Evolutionary conservation across 208 protist species (phyloP), one percentile per base, ranked within the genome.

Genomic region (Trypanosomatidae sp.): DNA sequence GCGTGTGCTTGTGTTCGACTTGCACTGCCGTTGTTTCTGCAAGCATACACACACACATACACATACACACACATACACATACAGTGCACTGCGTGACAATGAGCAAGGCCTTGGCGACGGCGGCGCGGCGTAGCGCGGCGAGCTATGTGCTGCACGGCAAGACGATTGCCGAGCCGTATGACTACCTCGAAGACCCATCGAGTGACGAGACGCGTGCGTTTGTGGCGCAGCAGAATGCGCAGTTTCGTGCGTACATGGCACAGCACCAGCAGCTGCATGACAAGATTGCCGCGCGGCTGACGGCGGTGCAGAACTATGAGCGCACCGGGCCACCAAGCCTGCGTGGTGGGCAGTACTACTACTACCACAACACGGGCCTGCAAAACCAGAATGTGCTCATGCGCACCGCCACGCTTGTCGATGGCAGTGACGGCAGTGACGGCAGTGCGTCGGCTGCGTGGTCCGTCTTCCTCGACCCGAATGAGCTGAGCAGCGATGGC

Each of bases 401-500:
- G 66, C 51, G 70, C 22, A 37, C 57, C 4, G 59, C 52, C 26
- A 56, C 51, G 6, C 57, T 88, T 13, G 24, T 39, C 2, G 53
- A 56, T 25, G 33, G 30, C 7, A 45, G 26, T 11, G 37, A n/a
- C n/a, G n/a, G n/a, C n/a, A n/a, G n/a, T n/a, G 30, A 35, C n/a
- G 30, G 11, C 30, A 35, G n/a, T 15, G 30, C n/a, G 11, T 35
- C 11, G n/a, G 30, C 30, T 15, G 47, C 3, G 45, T 60, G 37
- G 52, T n/a, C n/a, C n/a, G 70, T 93, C 19, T 96, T 94, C 35
- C 68, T 96, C 8, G 87, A 96, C 69, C 82, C 83, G 6, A 96
- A 96, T 66, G 79, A 49, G 6, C 59, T 94, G 40, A 83, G 64
- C 33, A 59, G 37, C 11, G 90, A 96, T 54, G 90, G 90, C 33